These are phyloP conservation scores for Cyamopsis tetragonoloba DNA, from an alignment of 306 rosid genomes.

Conservation along the genomic window DNA sequence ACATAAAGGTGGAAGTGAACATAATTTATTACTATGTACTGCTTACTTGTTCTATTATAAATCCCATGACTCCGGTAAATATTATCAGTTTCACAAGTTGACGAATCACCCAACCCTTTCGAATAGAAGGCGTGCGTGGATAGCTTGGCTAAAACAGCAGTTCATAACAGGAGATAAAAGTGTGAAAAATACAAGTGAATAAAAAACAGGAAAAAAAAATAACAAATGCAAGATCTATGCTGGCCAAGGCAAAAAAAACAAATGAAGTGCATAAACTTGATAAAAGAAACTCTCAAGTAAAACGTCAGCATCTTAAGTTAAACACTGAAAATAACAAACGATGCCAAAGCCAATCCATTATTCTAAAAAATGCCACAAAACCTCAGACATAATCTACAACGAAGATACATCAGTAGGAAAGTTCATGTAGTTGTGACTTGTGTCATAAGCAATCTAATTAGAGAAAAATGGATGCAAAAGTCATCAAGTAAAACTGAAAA, in stretches of 20 bases:
- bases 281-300: neutral
- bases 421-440: neutral
- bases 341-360: neutral
- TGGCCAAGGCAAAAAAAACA: neutral
- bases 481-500: neutral
- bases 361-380: neutral
- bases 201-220: neutral
- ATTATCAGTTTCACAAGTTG: conserved; percentile 82
- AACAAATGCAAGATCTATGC: neutral
- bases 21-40: conserved; percentile 10
- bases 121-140: conserved; percentile 71
- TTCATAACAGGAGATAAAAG: conserved; percentile 14
- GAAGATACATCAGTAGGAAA: neutral
- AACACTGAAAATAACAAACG: neutral
- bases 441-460: conserved; percentile 17
- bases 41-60: conserved; percentile 91
- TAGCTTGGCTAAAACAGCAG: conserved; percentile 63
- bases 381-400: neutral
- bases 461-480: conserved; percentile 13
- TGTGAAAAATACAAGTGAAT: neutral
- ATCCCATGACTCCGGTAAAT: conserved; percentile 96
- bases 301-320: conserved; percentile 10
- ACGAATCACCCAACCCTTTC: conserved; percentile 90
- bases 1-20: conserved; percentile 12
- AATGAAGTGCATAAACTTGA: conserved; percentile 2